These are phyloP conservation scores for Craterostigma plantagineum DNA, from an alignment of 257 asterid species.

Conservation along the genomic window DNA sequence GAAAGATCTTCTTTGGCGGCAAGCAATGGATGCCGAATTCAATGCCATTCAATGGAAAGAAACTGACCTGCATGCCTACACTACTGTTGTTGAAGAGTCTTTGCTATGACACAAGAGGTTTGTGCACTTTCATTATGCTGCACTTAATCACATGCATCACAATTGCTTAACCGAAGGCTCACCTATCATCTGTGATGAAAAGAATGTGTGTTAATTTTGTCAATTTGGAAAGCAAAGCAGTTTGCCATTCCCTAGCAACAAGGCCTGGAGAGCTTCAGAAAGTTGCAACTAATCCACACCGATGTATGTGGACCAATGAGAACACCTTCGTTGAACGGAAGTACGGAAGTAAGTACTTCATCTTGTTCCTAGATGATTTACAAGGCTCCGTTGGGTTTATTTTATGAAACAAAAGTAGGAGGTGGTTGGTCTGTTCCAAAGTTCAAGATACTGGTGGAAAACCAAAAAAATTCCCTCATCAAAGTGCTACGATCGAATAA, in stretches of 20 bases:
- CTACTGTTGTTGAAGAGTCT: not conserved
- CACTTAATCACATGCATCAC: not conserved
- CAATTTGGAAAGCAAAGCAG: slow-evolving; percentile 1
- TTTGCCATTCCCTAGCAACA: not conserved
- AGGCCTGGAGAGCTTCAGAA: no score
- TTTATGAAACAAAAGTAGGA: not conserved
- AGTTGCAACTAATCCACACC: not conserved
- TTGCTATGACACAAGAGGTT: not conserved
- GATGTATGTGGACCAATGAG: slow-evolving; percentile 1
- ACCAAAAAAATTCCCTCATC: not conserved
- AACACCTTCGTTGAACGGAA: not conserved
- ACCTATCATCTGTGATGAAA: slow-evolving; percentile 1
- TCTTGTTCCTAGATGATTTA: not conserved
- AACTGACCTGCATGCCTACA: not conserved
- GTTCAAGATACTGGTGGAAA: not conserved
- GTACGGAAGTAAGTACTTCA: not conserved
- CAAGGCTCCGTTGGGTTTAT: not conserved
- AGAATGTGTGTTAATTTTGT: not conserved
- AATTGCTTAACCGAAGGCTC: not conserved
- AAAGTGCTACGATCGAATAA: slow-evolving; percentile 2
- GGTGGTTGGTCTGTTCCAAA: not conserved
- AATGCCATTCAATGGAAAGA: not conserved
- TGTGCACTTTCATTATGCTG: not conserved
- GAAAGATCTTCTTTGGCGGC: no score
- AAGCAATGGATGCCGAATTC: no score